These are phyloP conservation scores for Ramaria rubella DNA, from an alignment of 768 basidiomycete genomes.

Conservation along the genomic window DNA sequence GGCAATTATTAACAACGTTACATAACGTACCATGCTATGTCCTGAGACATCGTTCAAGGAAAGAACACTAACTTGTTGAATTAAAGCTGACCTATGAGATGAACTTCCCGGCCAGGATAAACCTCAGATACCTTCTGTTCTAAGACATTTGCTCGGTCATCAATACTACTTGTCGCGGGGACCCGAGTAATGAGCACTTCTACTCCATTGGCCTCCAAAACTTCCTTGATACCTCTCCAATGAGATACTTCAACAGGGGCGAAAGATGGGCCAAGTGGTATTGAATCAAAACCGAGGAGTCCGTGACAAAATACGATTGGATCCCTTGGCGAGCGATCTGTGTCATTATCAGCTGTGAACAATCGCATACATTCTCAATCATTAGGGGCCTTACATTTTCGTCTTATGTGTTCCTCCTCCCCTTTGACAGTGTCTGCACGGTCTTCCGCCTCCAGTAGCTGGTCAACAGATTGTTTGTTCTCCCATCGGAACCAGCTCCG, in stretches of 20 bases:
- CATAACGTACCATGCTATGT: conserved; percentile 9
- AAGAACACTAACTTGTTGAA: conserved; percentile 14
- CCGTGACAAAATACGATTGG: conserved; percentile 97
- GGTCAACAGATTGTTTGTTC: conserved; percentile 38
- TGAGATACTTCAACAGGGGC: conserved; percentile 83
- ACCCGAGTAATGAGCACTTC: conserved; percentile 93
- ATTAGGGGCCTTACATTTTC: conserved; percentile 55
- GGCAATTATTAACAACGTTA: neutral
- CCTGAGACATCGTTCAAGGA: conserved; percentile 13
- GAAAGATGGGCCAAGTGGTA: conserved; percentile 67
- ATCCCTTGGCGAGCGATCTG: conserved; percentile 72
- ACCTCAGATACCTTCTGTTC: conserved; percentile 70
- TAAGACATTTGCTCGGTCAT: conserved; percentile 87
- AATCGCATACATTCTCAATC: neutral
- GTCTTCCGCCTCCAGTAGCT: conserved; percentile 48
- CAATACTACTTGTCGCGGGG: conserved; percentile 83
- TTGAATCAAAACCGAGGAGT: conserved; percentile 80
- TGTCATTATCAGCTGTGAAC: neutral
- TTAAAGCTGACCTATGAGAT: conserved; percentile 59
- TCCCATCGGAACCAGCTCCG: conserved; percentile 49
- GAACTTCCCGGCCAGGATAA: conserved; percentile 79
- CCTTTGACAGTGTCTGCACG: conserved; percentile 41
- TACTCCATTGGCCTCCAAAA: conserved; percentile 77
- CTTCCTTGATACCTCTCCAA: conserved; percentile 96
- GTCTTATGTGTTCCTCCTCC: conserved; percentile 38